phyloP scores from a whole-genome alignment of 2,329 filamentous ascomycete species.

The Escovopsis sp. region DNA sequence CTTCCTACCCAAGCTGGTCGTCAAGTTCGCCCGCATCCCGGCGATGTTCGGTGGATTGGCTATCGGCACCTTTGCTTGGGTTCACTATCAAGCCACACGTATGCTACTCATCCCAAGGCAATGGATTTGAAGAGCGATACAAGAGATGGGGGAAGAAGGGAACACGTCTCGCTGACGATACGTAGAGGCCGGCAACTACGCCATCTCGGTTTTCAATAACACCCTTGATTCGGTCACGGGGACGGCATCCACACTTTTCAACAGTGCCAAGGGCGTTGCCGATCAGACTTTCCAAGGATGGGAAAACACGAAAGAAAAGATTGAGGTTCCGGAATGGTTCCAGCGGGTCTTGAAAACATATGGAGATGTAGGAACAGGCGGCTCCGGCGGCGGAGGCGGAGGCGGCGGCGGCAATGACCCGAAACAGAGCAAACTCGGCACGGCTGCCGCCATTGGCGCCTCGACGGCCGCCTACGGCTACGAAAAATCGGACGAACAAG shows the following conservation, averaged over 20 bases:
- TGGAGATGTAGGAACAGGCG: constrained; percentile 41
- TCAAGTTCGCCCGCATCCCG: constrained; percentile 77
- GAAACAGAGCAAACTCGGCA: constrained; percentile 44
- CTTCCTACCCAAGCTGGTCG: constrained; percentile 69
- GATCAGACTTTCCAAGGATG: constrained; percentile 69
- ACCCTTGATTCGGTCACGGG: constrained; percentile 58
- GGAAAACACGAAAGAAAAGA: constrained; percentile 67
- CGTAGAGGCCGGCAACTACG: constrained; percentile 34
- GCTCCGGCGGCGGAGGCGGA: constrained; percentile 33
- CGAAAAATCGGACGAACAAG: constrained; percentile 52
- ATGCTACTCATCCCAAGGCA: constrained; percentile 23
- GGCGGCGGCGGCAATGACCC: constrained; percentile 26
- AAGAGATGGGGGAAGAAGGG: neutral
- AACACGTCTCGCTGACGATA: constrained; percentile 12
- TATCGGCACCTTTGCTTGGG: constrained; percentile 74
- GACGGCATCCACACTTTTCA: constrained; percentile 56
- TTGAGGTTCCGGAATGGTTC: constrained; percentile 62
- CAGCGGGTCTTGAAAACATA: constrained; percentile 53
- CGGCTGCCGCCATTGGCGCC: constrained; percentile 52
- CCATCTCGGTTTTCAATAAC: constrained; percentile 52
- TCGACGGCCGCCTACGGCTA: constrained; percentile 69
- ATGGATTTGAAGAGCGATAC: too few relatives aligned
- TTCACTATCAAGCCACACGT: constrained; percentile 92
- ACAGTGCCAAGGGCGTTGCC: constrained; percentile 58
- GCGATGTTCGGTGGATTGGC: constrained; percentile 85